Conservation (phyloP, 345 rosid species). For the Cardamine occulta region DNA sequence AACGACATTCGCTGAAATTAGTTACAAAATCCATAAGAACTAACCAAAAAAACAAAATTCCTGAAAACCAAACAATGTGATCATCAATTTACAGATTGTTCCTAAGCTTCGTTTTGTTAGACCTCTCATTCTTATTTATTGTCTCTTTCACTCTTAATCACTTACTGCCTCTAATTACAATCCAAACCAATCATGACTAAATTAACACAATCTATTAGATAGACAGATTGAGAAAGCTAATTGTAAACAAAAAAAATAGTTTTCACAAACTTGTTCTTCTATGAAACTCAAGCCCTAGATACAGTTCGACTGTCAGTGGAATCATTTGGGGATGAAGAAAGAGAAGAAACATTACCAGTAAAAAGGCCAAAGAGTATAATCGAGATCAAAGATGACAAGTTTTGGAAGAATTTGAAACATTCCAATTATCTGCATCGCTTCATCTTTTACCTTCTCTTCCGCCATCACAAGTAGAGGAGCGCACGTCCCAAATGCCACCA, state of each 20-base stretch:
- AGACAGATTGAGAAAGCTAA: background rate
- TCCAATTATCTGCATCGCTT: constrained; percentile 60
- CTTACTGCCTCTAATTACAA: background rate
- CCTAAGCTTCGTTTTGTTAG: background rate
- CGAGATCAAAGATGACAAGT: constrained; percentile 80
- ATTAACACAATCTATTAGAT: background rate
- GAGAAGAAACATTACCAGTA: constrained; percentile 55
- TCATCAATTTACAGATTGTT: background rate
- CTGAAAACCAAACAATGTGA: background rate
- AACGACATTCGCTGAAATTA: constrained; percentile 59
- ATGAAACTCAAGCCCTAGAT: no score
- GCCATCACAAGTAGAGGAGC: constrained; percentile 49
- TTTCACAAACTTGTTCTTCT: background rate
- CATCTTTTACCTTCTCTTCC: constrained; percentile 64
- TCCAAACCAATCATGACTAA: background rate
- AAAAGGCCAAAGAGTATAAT: constrained; percentile 89
- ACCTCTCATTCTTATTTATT: background rate
- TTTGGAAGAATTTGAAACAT: constrained; percentile 66
- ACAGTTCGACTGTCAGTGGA: no score
- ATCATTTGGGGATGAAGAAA: background rate
- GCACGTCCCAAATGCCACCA: no score
- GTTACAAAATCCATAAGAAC: background rate
- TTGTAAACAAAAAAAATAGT: background rate
- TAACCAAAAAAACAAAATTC: background rate
- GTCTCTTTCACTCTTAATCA: background rate